Evolutionary conservation across 1,284 basidiomycete genomes (phyloP).

Genomic region (Fistulinella cinereoalba): DNA sequence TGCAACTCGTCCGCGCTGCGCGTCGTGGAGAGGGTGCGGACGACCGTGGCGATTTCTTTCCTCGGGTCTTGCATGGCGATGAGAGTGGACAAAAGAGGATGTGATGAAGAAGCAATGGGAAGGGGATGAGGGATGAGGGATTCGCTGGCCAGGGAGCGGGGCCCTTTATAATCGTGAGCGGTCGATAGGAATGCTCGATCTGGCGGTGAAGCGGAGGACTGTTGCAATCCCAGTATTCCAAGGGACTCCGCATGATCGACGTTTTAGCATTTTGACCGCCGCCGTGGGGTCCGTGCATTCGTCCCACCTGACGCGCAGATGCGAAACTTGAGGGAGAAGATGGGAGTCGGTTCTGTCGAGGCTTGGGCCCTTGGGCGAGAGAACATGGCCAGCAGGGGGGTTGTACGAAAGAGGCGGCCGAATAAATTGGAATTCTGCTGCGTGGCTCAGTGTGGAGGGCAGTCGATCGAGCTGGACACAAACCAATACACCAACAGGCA

Average conservation of each 20-base stretch:
- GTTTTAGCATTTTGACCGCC: neutral
- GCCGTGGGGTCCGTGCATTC: neutral
- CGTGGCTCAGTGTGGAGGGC: no score
- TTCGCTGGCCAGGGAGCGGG: neutral
- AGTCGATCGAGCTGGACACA: no score
- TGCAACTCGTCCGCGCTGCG: slow-evolving; percentile 16
- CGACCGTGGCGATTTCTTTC: slow-evolving; percentile 24
- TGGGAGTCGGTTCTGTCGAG: no score
- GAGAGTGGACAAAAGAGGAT: neutral
- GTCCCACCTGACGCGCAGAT: neutral
- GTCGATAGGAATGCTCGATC: neutral
- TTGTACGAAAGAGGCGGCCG: no score
- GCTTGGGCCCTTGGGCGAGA: no score
- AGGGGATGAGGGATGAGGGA: neutral
- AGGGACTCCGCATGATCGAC: slow-evolving; percentile 1
- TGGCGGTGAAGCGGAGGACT: neutral
- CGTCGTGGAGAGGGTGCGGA: slow-evolving; percentile 25
- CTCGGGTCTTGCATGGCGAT: slow-evolving; percentile 30
- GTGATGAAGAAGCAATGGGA: neutral
- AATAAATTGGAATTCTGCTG: no score
- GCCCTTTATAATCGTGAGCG: slow-evolving; percentile 20
- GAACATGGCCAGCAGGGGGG: no score
- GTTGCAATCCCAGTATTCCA: slow-evolving; percentile 5
- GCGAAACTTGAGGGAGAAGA: neutral
- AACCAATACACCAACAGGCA: no score